phyloP scores from a whole-genome alignment of 208 protist genomes.

The Tritrichomonas musculus region DNA sequence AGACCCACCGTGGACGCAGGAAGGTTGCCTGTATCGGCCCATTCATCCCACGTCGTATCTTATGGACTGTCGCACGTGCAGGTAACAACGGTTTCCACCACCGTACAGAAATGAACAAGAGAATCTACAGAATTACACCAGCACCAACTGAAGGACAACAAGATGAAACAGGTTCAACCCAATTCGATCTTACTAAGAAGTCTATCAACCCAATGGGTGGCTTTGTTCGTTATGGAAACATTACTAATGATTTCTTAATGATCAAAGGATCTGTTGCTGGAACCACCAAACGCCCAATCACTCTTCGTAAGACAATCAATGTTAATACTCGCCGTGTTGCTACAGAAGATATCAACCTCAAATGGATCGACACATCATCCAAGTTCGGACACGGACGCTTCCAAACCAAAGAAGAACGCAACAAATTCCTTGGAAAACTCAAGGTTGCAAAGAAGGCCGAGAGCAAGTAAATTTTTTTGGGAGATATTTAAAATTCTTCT shows the following conservation, averaged over 20 bases:
- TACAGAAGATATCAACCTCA: neutral
- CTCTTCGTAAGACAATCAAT: neutral
- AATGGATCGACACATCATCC: too few species aligned
- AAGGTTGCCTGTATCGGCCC: constrained; percentile 98
- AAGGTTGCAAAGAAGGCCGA: too few species aligned
- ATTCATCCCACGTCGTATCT: constrained; percentile 93
- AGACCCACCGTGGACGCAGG: constrained; percentile 95
- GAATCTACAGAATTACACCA: constrained; percentile 92
- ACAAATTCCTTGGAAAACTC: too few species aligned
- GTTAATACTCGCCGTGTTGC: neutral
- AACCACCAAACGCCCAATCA: neutral
- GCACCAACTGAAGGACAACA: constrained; percentile 35
- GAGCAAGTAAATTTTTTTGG: too few species aligned
- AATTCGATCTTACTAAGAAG: constrained; percentile 95
- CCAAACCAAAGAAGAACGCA: too few species aligned
- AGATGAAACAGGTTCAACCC: constrained; percentile 74
- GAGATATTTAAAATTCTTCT: too few species aligned
- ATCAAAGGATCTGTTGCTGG: constrained; percentile 85
- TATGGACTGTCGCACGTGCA: constrained; percentile 89
- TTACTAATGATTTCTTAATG: constrained; percentile 93
- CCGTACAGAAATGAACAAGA: constrained; percentile 98
- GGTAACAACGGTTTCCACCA: constrained; percentile 98
- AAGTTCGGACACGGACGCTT: too few species aligned
- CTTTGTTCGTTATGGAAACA: constrained; percentile 93
- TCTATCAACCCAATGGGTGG: constrained; percentile 97